A percentile compares a stretch with the other conserved stretches of the same genome.
Conservation (phyloP, 2,329 filamentous ascomycete species). For the Hypocrella siamensis region DNA sequence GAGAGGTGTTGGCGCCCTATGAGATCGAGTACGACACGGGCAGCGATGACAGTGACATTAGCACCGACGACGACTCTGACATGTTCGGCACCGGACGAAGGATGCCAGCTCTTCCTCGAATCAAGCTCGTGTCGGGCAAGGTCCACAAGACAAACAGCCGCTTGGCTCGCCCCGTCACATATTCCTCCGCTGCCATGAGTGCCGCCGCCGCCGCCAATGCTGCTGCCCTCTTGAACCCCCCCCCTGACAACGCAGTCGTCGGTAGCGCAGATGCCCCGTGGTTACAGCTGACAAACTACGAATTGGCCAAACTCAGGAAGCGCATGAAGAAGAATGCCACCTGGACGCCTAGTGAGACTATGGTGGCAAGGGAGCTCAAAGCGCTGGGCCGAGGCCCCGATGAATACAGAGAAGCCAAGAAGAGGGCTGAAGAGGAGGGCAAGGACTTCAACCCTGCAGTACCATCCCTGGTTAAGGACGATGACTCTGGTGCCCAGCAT, state of each 20-base stretch:
- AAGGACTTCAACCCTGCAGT: slow-evolving; percentile 36
- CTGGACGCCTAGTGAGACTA: slow-evolving; percentile 72
- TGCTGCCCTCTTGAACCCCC: slow-evolving; percentile 33
- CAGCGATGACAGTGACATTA: slow-evolving; percentile 35
- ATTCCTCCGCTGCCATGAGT: slow-evolving; percentile 17
- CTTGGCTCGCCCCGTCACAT: slow-evolving; percentile 16
- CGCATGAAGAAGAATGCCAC: slow-evolving; percentile 86
- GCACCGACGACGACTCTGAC: slow-evolving; percentile 33
- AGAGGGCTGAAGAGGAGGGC: slow-evolving; percentile 50
- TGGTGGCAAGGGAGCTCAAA: slow-evolving; percentile 68
- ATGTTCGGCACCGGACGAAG: slow-evolving; percentile 19
- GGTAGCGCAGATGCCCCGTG: slow-evolving; percentile 47
- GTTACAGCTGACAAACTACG: slow-evolving; percentile 48
- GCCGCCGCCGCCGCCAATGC: slow-evolving; percentile 24
- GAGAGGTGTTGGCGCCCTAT: slow-evolving; percentile 50
- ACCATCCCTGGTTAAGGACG: slow-evolving; percentile 23
- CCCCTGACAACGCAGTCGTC: slow-evolving; percentile 41
- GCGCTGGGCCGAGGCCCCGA: slow-evolving; percentile 51
- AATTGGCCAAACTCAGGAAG: slow-evolving; percentile 57
- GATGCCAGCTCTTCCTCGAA: slow-evolving; percentile 25
- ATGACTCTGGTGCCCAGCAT: slow-evolving; percentile 33
- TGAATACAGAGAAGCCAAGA: slow-evolving; percentile 44
- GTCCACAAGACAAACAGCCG: slow-evolving; percentile 29
- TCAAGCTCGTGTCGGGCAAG: slow-evolving; percentile 30
- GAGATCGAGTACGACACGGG: slow-evolving; percentile 47